Percentiles rank a stretch among this genome's conserved stretches.
Conservation (phyloP, 2,329 filamentous ascomycete genomes). For the Ophiostoma australiae region DNA sequence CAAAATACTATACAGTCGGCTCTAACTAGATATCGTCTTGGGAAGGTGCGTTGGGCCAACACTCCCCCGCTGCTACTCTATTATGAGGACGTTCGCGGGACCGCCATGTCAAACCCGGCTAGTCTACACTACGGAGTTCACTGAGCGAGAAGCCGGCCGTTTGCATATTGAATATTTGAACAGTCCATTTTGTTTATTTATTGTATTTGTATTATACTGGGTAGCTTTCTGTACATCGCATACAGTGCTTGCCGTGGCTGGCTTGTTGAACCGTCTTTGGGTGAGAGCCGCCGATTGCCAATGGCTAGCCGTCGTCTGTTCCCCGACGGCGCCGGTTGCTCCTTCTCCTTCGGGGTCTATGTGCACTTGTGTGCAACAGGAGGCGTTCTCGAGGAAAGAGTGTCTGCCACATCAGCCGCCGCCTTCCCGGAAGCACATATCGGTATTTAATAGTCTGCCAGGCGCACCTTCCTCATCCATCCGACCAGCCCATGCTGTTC, state of each 20-base stretch:
- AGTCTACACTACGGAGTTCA: slow-evolving; percentile 16
- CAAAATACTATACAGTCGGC: background rate
- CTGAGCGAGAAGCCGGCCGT: slow-evolving; percentile 1
- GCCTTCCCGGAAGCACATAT: background rate
- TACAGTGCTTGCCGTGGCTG: background rate
- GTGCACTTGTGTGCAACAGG: slow-evolving; percentile 9
- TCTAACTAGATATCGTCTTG: background rate
- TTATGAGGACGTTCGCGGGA: background rate
- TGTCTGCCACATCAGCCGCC: background rate
- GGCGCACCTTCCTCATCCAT: background rate
- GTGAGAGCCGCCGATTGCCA: too few relatives aligned
- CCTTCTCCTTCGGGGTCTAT: slow-evolving; percentile 18
- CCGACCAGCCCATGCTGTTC: background rate
- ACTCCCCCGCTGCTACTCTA: background rate
- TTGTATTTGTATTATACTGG: too few relatives aligned
- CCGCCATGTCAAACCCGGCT: slow-evolving; percentile 21
- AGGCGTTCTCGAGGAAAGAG: slow-evolving; percentile 17
- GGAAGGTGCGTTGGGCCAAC: background rate
- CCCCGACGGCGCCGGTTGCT: slow-evolving; percentile 8
- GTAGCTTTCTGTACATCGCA: background rate
- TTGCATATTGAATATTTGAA: background rate
- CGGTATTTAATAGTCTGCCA: background rate
- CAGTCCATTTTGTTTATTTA: too few relatives aligned
- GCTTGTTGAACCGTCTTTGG: background rate
- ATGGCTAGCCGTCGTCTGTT: background rate